phyloP scores from a whole-genome alignment of 331 rosid genomes.

The Dryas integrifolia region DNA sequence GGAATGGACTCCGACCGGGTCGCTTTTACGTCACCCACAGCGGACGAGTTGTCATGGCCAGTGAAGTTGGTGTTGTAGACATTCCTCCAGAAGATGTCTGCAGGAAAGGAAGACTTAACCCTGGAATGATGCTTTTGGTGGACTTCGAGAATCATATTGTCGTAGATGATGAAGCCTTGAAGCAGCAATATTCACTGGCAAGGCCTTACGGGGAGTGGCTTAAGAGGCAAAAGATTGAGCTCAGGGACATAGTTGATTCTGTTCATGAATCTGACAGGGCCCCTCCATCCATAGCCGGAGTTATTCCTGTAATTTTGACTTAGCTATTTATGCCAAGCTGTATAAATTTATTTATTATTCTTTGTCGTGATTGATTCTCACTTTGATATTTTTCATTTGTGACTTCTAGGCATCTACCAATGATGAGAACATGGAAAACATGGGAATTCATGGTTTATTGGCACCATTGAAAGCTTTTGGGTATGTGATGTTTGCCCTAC shows the following conservation, averaged over 20 bases:
- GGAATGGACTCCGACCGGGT: slow-evolving; percentile 96
- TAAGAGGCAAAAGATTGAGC: slow-evolving; percentile 78
- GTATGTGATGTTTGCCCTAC: slow-evolving; percentile 40
- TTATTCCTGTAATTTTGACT: slow-evolving; percentile 58
- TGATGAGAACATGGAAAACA: slow-evolving; percentile 64
- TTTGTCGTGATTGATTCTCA: slow-evolving; percentile 8
- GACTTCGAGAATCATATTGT: slow-evolving; percentile 90
- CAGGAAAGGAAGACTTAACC: slow-evolving; percentile 95
- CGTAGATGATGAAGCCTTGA: slow-evolving; percentile 88
- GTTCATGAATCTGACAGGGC: slow-evolving; percentile 63
- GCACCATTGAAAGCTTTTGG: slow-evolving; percentile 93
- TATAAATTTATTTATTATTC: too few species aligned
- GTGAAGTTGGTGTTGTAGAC: slow-evolving; percentile 99
- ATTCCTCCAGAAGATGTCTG: slow-evolving; percentile 82
- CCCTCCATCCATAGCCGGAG: slow-evolving; percentile 76
- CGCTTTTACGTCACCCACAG: slow-evolving; percentile 95
- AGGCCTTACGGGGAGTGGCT: slow-evolving; percentile 95
- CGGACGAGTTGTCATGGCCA: slow-evolving; percentile 94
- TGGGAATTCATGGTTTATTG: slow-evolving; percentile 80
- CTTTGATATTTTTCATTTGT: slow-evolving; percentile 25
- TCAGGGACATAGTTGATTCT: slow-evolving; percentile 69
- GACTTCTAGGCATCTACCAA: slow-evolving; percentile 49
- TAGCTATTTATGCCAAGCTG: background rate
- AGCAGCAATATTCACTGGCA: slow-evolving; percentile 82
- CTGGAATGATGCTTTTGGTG: slow-evolving; percentile 99